Base-by-base conservation (phyloP, 441 rosid species). In the Arabidopsis lyrata region DNA sequence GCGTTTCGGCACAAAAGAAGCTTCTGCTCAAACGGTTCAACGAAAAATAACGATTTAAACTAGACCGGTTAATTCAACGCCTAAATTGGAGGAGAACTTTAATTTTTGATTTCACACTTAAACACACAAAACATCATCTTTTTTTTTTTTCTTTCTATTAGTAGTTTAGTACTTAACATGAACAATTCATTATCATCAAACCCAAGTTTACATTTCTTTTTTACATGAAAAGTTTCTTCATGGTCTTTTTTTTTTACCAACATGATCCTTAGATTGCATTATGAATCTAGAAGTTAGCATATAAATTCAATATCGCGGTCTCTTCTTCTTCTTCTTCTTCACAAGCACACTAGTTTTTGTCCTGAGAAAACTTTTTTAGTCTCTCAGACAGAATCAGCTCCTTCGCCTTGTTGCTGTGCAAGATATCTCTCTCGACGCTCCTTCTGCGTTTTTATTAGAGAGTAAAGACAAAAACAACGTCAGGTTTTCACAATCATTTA, bases 381-480 rank as follows among this genome's bases (percentile, higher is more conserved):
- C 45, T 53, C 45, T 76, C 52, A 76, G 47, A 76, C 79, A 69
- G 88, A 86, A 22, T 87, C 94, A 57, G 77, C 84, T 29, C 82
- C 90, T 75, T 84, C 88, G n/a, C 80, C 84, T 80, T 86, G 88
- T 75, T 83, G 90, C 45, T 73, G 84, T 11, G 90, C 90, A 58
- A 85, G 88, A 72, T 86, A 86, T 71, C 86, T 83, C 78, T 86
- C 90, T 54, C 82, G 42, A 29, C 82, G 73, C 57, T 77, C 80
- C 77, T 77, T 77, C 80, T 77, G 80, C n/a, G 13, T 16, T 47
- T 53, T 1, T 8, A 38, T 55, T 1, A 69, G 3, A 69, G 3
- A 22, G 32, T 24, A 24, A 6, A 15, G 52, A 64, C 58, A 27
- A 10, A 4, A 36, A 59, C 29, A 53, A 24, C 60, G 63, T 70